Base-by-base conservation (phyloP, 2,329 filamentous ascomycete genomes). In the Herpotrichia juniperi region DNA sequence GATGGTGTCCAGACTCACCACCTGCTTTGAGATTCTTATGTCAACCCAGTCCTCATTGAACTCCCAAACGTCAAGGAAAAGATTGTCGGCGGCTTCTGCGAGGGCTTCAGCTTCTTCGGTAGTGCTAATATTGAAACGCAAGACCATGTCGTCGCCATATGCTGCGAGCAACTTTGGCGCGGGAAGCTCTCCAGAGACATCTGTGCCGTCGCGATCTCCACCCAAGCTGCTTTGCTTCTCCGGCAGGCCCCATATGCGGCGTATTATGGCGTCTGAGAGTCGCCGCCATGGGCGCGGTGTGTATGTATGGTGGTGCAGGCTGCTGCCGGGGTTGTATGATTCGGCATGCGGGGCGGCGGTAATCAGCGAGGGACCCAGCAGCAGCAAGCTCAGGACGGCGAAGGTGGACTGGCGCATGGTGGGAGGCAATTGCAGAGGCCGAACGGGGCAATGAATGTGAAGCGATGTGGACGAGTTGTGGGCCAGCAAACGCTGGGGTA, bases 31-130 rank as follows among this genome's bases (percentile, higher is more conserved):
- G 44, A 97, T 74, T 35, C 91, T 83, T 47, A 97, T 87, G 71
- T 99, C 94, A 22, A 94, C 90, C 79, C 89, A 94, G 53, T 90
- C 83, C 16, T 86, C 80, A 5, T 87, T 89, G 61, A 90, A 91
- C 19, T 90, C 88, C 94, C 94, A 99, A 1, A 97, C 84, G 68
- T 99, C 94, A 35, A 97, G 79, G 63, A 94, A 88, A 21, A 97
- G 82, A 16, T 86, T 84, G 54, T 89, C 82, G 1, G 87, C 82
- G 2, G 91, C 91, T 50, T 89, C 83, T n/a, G 87, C 82, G 50
- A 96, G 78, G 1, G 87, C 87, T 28, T 77, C 74, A 52, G 90
- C 87, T 67, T 96, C 90, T 17, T 86, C 81, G 2, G 80, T 74
- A 22, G 83, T 86, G 55, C 83, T 87, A 49, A 97, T 78, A 66